Percentiles rank a stretch among this genome's conserved stretches.
Evolutionary conservation across 2,329 filamentous ascomycete species (phyloP).

Genomic region (Talaromyces sp.): DNA sequence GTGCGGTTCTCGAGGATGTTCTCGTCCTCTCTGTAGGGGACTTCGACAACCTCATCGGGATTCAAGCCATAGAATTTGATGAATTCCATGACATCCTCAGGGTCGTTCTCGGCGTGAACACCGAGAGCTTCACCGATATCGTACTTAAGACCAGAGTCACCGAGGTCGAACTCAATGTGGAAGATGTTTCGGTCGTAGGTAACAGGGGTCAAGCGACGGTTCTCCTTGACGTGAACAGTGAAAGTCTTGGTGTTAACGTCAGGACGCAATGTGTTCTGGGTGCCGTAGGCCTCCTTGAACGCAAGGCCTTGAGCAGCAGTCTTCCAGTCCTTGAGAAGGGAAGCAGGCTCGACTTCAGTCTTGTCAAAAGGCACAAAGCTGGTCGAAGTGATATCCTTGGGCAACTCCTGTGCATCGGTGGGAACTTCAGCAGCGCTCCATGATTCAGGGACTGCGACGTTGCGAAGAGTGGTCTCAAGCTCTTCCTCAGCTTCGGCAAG

Average conservation of each 20-base stretch:
- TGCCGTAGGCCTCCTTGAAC: slow-evolving; percentile 93
- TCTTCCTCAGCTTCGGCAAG: slow-evolving; percentile 60
- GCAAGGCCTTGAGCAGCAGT: slow-evolving; percentile 79
- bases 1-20: slow-evolving; percentile 80
- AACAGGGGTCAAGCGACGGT: slow-evolving; percentile 81
- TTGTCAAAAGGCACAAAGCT: slow-evolving; percentile 83
- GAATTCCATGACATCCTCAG: slow-evolving; percentile 74
- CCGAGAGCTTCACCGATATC: slow-evolving; percentile 96
- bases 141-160: slow-evolving; percentile 86
- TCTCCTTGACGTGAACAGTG: slow-evolving; percentile 89
- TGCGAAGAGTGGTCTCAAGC: slow-evolving; percentile 67
- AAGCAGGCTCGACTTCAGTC: slow-evolving; percentile 65
- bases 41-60: slow-evolving; percentile 81
- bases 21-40: slow-evolving; percentile 77
- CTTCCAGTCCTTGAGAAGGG: slow-evolving; percentile 73
- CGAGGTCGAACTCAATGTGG: slow-evolving; percentile 98
- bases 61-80: slow-evolving; percentile 87
- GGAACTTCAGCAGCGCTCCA: slow-evolving; percentile 69
- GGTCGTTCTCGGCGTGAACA: slow-evolving; percentile 92
- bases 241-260: slow-evolving; percentile 83
- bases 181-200: slow-evolving; percentile 99
- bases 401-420: slow-evolving; percentile 47
- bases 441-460: slow-evolving; percentile 72
- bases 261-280: slow-evolving; percentile 71
- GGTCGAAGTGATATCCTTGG: slow-evolving; percentile 67